Percentiles rank a stretch among this genome's conserved stretches.
These are phyloP conservation scores for Fusarium tricinctum DNA, from an alignment of 2,329 filamentous ascomycete genomes.

Conservation along the genomic window DNA sequence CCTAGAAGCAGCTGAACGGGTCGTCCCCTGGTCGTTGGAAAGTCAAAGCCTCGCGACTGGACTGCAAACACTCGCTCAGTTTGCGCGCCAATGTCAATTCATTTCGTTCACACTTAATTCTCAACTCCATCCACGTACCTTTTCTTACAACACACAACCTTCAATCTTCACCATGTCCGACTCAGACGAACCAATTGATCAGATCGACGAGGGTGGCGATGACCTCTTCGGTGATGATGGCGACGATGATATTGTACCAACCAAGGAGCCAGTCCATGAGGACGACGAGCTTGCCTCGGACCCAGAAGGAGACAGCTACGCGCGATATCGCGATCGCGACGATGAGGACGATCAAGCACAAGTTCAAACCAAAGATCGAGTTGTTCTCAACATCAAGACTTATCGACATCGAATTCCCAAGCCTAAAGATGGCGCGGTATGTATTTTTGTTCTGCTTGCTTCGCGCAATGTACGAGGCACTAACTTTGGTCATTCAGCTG, in stretches of 20 bases:
- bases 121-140: not conserved
- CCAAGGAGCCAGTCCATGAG: slow-evolving; percentile 72
- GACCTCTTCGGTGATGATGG: slow-evolving; percentile 74
- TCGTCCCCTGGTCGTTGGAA: slow-evolving; percentile 12
- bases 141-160: not conserved
- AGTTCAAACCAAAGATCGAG: slow-evolving; percentile 65
- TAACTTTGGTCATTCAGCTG: slow-evolving; percentile 63
- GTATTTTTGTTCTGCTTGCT: slow-evolving; percentile 43
- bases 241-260: slow-evolving; percentile 70
- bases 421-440: slow-evolving; percentile 77
- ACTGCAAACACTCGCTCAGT: slow-evolving; percentile 21
- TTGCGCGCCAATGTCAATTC: slow-evolving; percentile 29
- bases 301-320: slow-evolving; percentile 60
- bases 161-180: slow-evolving; percentile 63
- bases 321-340: slow-evolving; percentile 59
- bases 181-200: slow-evolving; percentile 67
- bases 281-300: slow-evolving; percentile 73
- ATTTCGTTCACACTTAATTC: slow-evolving; percentile 5
- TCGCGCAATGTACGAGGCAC: slow-evolving; percentile 2
- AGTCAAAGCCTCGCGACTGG: slow-evolving; percentile 17
- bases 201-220: slow-evolving; percentile 69
- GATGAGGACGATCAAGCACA: slow-evolving; percentile 61
- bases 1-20: slow-evolving; percentile 25
- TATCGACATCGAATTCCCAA: slow-evolving; percentile 79
- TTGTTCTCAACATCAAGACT: slow-evolving; percentile 74